Evolutionary conservation across 192 early-diverging fungal genomes (phyloP), one percentile per base, ranked within the genome.

Genomic region (Gigaspora rosea): DNA sequence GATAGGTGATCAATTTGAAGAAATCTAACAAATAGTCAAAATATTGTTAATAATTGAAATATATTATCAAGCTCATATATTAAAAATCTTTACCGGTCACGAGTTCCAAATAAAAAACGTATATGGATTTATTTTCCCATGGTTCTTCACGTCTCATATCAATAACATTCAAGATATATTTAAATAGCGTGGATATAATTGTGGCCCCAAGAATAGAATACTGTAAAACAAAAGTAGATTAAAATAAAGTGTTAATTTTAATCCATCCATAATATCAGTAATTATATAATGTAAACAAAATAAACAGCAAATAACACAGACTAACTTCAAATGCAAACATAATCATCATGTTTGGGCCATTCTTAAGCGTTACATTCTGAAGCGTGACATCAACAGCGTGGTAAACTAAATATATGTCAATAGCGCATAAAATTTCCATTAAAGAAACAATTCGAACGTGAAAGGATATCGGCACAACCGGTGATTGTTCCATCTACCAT

Each of bases 281-380:
- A 41, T 41, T 41, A 41, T 41, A 41, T 7, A 41, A 41, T 65
- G 27, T 52, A 46, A 15, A n/a, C n/a, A n/a, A 16, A 18, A 41
- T 35, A 52, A 71, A 18, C 16, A 22, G 22, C 22, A 20, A 61
- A 61, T 20, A 73, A 47, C 18, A 47, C 15, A 59, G 36, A 57
- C 71, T 70, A 81, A 94, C 94, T 87, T 98, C 97, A 82, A 99
- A 99, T 16, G 94, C 97, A 91, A 99, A 99, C 77, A 97, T 94
- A 62, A 98, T 94, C 91, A 99, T 94, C 94, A 97, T 96, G 49
- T 87, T 92, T 5, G 95, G 88, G 13, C 94, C 94, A 63, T 86
- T 83, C n/a, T 81, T 76, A 18, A 82, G 73, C 18, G 94, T 93
- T 27, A 81, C 81, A 15, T 87, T 83, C n/a, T 81, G 74, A 18